A percentile compares a stretch with the other conserved stretches of the same genome.
These are phyloP conservation scores for Taiozyma sp. DNA, from an alignment of 1,139 yeast species.

Conservation along the genomic window DNA sequence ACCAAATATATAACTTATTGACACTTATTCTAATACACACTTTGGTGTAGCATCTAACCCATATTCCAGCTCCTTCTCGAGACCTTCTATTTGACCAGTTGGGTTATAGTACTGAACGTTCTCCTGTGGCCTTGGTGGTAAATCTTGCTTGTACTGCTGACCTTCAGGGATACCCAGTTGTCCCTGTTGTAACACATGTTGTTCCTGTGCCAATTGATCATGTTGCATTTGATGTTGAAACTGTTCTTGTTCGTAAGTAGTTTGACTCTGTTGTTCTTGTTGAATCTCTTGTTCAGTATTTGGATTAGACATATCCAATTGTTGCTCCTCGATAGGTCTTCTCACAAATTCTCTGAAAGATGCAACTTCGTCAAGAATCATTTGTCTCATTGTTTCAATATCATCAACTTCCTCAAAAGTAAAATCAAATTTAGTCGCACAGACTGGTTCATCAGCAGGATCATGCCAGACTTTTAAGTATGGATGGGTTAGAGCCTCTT, in stretches of 20 bases:
- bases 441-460: constrained; percentile 89
- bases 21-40: not conserved
- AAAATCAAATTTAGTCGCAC: constrained; percentile 82
- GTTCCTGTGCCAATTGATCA: constrained; percentile 17
- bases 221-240: constrained; percentile 14
- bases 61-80: constrained; percentile 56
- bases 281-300: constrained; percentile 12
- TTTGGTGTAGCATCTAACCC: constrained; percentile 39
- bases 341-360: constrained; percentile 78
- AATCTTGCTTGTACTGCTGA: constrained; percentile 33
- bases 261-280: constrained; percentile 11
- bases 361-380: constrained; percentile 80
- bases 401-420: constrained; percentile 82
- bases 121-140: constrained; percentile 40
- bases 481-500: constrained; percentile 85
- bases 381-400: constrained; percentile 65
- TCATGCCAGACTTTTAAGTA: constrained; percentile 94
- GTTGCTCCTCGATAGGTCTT: constrained; percentile 68
- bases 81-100: constrained; percentile 32
- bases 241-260: constrained; percentile 16
- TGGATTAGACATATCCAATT: constrained; percentile 28
- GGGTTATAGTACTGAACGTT: constrained; percentile 23
- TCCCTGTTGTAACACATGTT: constrained; percentile 15
- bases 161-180: constrained; percentile 31
- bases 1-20: not conserved